phyloP scores from a whole-genome alignment of 176 grass and related monocot genomes.

The Zoysia pacifica region DNA sequence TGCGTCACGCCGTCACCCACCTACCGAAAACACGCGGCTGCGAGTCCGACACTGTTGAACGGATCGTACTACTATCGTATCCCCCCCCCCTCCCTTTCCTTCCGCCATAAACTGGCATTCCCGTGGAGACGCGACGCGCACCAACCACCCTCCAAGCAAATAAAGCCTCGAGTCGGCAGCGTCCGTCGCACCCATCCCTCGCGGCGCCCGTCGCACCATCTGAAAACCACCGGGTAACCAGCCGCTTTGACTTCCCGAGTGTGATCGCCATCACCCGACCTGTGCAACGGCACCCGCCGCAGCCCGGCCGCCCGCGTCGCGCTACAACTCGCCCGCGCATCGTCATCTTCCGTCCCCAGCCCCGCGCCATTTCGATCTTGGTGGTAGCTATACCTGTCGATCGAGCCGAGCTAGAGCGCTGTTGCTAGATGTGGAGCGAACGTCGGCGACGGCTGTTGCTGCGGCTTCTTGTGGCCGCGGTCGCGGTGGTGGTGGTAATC shows the following conservation, averaged over 20 bases:
- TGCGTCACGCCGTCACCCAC: slow-evolving; percentile 30
- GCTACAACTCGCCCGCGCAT: neutral
- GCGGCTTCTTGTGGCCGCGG: neutral
- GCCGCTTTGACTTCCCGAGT: slow-evolving; percentile 25
- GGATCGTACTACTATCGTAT: neutral
- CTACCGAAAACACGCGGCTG: neutral
- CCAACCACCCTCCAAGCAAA: neutral
- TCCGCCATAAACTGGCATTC: neutral
- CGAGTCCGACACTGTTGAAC: neutral
- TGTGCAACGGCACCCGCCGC: neutral
- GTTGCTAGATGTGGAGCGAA: slow-evolving; percentile 27
- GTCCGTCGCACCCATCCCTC: neutral
- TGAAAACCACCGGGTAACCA: slow-evolving; percentile 40
- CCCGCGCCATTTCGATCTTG: neutral
- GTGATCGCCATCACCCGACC: slow-evolving; percentile 6
- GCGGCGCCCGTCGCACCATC: neutral
- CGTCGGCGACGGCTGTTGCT: neutral
- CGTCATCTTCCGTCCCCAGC: neutral
- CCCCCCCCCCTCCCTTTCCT: no score
- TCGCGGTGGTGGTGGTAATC: neutral
- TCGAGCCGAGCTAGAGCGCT: neutral
- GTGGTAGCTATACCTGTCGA: neutral
- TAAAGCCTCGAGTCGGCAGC: neutral
- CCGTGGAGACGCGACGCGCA: neutral
- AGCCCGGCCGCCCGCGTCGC: neutral